Conservation (phyloP, 2,329 filamentous ascomycete genomes). For the Taxawa tesnikishii region DNA sequence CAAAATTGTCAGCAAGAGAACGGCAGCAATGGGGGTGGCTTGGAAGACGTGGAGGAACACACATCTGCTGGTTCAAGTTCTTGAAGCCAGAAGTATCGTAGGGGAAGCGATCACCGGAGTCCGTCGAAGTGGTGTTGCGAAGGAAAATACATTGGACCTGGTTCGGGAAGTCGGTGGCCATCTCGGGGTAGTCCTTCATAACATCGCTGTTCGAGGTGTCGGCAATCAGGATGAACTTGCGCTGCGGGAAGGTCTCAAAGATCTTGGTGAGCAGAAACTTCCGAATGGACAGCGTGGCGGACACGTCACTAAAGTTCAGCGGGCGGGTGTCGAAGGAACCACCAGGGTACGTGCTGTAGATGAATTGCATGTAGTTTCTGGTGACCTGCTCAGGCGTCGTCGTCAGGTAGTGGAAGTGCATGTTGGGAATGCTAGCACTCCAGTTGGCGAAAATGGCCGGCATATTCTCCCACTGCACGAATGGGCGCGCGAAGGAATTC, state of each 20-base stretch:
- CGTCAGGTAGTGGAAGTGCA: slow-evolving; percentile 73
- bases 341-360: slow-evolving; percentile 64
- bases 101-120: slow-evolving; percentile 54
- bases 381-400: slow-evolving; percentile 70
- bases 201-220: slow-evolving; percentile 58
- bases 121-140: slow-evolving; percentile 61
- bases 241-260: slow-evolving; percentile 61
- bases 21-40: neutral
- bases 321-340: slow-evolving; percentile 69
- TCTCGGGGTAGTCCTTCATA: slow-evolving; percentile 30
- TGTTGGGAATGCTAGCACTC: slow-evolving; percentile 51
- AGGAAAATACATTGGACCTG: slow-evolving; percentile 70
- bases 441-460: slow-evolving; percentile 67
- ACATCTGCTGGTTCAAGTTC: slow-evolving; percentile 43
- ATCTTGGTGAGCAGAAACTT: slow-evolving; percentile 57
- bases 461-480: slow-evolving; percentile 67
- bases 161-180: slow-evolving; percentile 53
- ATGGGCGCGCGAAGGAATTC: slow-evolving; percentile 63
- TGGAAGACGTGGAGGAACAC: neutral
- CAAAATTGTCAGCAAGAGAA: too few relatives aligned
- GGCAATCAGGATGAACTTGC: slow-evolving; percentile 64
- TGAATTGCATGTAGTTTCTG: slow-evolving; percentile 66
- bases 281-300: slow-evolving; percentile 60
- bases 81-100: slow-evolving; percentile 65
- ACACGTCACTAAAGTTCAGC: slow-evolving; percentile 65